Percentiles rank a stretch among this genome's conserved stretches.
phyloP scores from a whole-genome alignment of 2,329 filamentous ascomycete genomes.

The Delphinella strobiligena region DNA sequence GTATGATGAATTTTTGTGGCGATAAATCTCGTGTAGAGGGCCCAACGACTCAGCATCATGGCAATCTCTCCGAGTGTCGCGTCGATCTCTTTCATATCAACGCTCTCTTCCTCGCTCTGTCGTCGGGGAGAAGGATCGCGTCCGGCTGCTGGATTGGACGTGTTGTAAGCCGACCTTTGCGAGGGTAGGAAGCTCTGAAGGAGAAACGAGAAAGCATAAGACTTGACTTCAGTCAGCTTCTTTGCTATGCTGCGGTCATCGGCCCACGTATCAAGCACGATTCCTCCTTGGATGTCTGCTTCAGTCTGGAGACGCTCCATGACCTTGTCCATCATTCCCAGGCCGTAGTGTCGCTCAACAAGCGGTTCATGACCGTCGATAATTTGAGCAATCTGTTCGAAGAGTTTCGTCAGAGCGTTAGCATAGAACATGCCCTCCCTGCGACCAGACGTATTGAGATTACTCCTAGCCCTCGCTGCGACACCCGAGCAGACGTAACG shows the following conservation, averaged over 20 bases:
- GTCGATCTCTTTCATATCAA: slow-evolving; percentile 96
- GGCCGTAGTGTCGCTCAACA: slow-evolving; percentile 87
- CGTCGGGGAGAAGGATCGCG: slow-evolving; percentile 41
- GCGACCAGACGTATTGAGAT: slow-evolving; percentile 54
- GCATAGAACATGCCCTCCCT: slow-evolving; percentile 86
- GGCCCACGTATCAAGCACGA: slow-evolving; percentile 88
- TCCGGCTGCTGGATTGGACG: slow-evolving; percentile 64
- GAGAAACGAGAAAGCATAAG: slow-evolving; percentile 93
- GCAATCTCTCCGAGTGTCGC: slow-evolving; percentile 76
- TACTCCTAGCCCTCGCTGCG: slow-evolving; percentile 67
- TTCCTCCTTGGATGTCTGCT: slow-evolving; percentile 90
- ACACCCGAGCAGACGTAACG: slow-evolving; percentile 94
- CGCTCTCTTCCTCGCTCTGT: slow-evolving; percentile 73
- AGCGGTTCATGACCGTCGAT: slow-evolving; percentile 82
- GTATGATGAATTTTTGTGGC: slow-evolving; percentile 56
- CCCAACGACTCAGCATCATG: slow-evolving; percentile 87
- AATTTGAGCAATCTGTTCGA: slow-evolving; percentile 96
- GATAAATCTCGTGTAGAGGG: slow-evolving; percentile 80
- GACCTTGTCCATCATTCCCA: slow-evolving; percentile 86
- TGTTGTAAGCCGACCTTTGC: slow-evolving; percentile 49
- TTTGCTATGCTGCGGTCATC: slow-evolving; percentile 79
- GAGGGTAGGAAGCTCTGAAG: slow-evolving; percentile 82
- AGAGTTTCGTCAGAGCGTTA: slow-evolving; percentile 77
- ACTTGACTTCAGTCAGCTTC: slow-evolving; percentile 87
- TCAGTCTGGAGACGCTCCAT: slow-evolving; percentile 89